Base-by-base conservation (phyloP, 371 early-diverging fungal genomes). In the Chytridiales sp. region DNA sequence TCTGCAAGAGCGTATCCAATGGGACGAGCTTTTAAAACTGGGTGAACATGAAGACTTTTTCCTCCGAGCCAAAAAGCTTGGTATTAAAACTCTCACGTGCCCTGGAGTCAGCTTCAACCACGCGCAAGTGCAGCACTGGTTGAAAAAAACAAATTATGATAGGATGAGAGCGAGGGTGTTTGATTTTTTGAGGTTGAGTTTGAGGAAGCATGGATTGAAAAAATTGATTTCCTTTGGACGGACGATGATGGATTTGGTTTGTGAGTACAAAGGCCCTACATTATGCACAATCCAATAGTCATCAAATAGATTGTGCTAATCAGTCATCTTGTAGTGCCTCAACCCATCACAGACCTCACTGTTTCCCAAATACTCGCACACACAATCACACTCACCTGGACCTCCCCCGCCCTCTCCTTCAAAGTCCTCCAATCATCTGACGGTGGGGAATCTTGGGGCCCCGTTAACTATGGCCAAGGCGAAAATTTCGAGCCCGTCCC, bases 1-100 rank as follows among this genome's bases (percentile, higher is more conserved):
- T 22, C 38, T 67, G 19, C 6, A 57, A 47, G 47, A 56, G 3
- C 5, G n/a, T 17, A n/a, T 68, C 32, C 31, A 42, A 22, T 68
- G 69, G 69, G 69, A 68, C 31, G 69, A 68, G 38, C 42, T 53
- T 8, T 54, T 68, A 15, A 68, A 68, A 41, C 54, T 68, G 24
- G 69, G 69, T 15, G 69, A 68, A 39, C 69, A 68, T 38, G 69
- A 68, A 47, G 69, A 68, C 46, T 68, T 64, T 48, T 68, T 68
- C 39, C 47, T 66, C 40, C 49, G 69, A 30, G 64, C 64, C 11
- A 64, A 61, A 42, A 26, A 61, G 17, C 4, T 61, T 24, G 59
- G 59, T 11, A 55, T 67, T 19, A 19, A 61, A 21, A 50, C 51
- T 5, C 41, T 65, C 9, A 68, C 69, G 4, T 68, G 69, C 49